Percentiles rank a stretch among this genome's conserved stretches.
Conservation (phyloP, 192 early-diverging fungal species). For the Phycomyces blakesleeanus region DNA sequence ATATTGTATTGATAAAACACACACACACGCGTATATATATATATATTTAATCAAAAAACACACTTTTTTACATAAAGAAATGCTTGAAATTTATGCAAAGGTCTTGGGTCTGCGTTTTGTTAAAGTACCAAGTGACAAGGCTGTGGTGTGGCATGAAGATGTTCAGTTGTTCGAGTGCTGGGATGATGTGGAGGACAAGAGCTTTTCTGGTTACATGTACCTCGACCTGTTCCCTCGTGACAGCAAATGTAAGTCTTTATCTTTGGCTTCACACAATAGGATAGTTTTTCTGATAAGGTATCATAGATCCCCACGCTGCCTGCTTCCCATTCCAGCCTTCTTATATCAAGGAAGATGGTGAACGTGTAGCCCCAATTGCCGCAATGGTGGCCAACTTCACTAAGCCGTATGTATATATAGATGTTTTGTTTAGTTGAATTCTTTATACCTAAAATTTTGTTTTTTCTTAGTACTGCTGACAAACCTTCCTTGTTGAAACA, state of each 20-base stretch:
- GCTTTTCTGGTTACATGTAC: constrained; percentile 69
- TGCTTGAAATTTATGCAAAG: constrained; percentile 72
- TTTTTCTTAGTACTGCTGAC: constrained; percentile 43
- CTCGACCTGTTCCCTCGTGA: constrained; percentile 75
- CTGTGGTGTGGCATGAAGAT: constrained; percentile 74
- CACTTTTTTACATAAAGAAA: too few relatives aligned
- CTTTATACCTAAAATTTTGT: too few relatives aligned
- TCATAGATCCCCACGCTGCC: constrained; percentile 65
- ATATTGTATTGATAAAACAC: not conserved
- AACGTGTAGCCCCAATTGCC: constrained; percentile 57
- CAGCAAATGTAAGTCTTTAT: constrained; percentile 52
- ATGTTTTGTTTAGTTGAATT: too few relatives aligned
- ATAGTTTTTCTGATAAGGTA: not conserved
- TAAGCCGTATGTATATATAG: constrained; percentile 43
- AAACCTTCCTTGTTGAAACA: constrained; percentile 77
- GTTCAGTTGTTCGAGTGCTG: constrained; percentile 76
- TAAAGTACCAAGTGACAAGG: constrained; percentile 49
- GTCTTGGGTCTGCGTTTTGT: constrained; percentile 68
- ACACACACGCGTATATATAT: too few relatives aligned
- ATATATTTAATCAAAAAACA: too few relatives aligned
- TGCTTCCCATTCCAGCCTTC: constrained; percentile 74
- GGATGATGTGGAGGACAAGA: constrained; percentile 53
- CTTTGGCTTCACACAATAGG: not conserved
- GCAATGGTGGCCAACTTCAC: constrained; percentile 74
- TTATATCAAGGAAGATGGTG: constrained; percentile 50